A percentile compares a stretch with the other conserved stretches of the same genome.
phyloP scores from a whole-genome alignment of 768 basidiomycete genomes.

The Termitomyces eurrhizus region DNA sequence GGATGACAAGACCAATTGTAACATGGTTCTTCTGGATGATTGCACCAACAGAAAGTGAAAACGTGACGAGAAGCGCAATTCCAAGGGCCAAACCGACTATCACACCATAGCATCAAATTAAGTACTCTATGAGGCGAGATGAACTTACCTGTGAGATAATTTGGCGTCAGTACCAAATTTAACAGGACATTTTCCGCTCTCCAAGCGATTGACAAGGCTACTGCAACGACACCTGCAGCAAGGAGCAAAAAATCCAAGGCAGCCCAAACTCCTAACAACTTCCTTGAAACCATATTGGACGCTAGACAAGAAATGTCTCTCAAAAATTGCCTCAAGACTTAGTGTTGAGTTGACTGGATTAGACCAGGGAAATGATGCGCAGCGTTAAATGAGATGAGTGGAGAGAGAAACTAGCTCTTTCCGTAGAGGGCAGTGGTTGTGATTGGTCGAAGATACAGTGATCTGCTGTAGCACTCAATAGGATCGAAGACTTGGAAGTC shows the following conservation, averaged over 20 bases:
- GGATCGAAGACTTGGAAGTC: slow-evolving; percentile 18
- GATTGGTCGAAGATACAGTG: slow-evolving; percentile 30
- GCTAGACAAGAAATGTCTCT: neutral
- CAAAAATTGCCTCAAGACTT: neutral
- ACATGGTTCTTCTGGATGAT: slow-evolving; percentile 68
- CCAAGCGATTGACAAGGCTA: slow-evolving; percentile 73
- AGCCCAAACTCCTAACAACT: slow-evolving; percentile 67
- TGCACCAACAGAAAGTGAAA: slow-evolving; percentile 66
- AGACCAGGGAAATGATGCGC: neutral
- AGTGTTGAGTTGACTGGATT: neutral
- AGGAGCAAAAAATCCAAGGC: slow-evolving; percentile 69
- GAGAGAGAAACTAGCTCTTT: slow-evolving; percentile 33
- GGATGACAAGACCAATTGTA: slow-evolving; percentile 63
- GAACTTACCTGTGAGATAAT: slow-evolving; percentile 56
- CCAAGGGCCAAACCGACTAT: slow-evolving; percentile 73
- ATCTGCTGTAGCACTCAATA: slow-evolving; percentile 37
- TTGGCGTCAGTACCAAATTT: slow-evolving; percentile 62
- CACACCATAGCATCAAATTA: slow-evolving; percentile 1
- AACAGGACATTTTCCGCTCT: slow-evolving; percentile 61
- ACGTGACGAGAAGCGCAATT: slow-evolving; percentile 60
- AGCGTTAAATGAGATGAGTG: slow-evolving; percentile 1
- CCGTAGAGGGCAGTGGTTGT: slow-evolving; percentile 40
- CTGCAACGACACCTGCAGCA: slow-evolving; percentile 59
- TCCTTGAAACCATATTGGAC: slow-evolving; percentile 63
- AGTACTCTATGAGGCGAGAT: neutral